These are phyloP conservation scores for Linum tenue DNA, from an alignment of 345 rosid species.

Conservation along the genomic window DNA sequence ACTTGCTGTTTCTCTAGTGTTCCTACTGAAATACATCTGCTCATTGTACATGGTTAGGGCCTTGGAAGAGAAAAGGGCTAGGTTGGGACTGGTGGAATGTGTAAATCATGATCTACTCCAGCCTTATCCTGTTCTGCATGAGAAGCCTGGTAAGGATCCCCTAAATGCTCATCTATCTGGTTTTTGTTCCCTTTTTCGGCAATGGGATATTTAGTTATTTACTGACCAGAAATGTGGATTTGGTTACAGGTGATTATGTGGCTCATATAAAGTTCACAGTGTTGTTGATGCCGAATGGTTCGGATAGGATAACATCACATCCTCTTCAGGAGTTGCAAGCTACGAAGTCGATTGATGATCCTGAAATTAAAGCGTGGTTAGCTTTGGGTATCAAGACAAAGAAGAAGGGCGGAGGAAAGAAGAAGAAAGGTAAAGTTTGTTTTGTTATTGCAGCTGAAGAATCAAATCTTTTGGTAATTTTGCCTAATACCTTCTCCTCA, in stretches of 20 bases:
- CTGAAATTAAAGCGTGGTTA: slow-evolving; percentile 93
- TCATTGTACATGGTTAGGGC: slow-evolving; percentile 36
- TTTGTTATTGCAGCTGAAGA: too few species aligned
- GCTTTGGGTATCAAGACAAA: slow-evolving; percentile 84
- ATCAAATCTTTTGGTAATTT: too few species aligned
- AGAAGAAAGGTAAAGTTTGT: slow-evolving; percentile 68
- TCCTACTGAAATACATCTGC: background rate
- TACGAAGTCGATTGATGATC: slow-evolving; percentile 67
- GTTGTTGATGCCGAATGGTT: slow-evolving; percentile 91
- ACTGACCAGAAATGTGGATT: background rate
- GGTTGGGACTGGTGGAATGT: slow-evolving; percentile 90
- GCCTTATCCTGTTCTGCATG: slow-evolving; percentile 93
- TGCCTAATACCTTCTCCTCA: too few species aligned
- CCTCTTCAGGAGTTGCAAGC: slow-evolving; percentile 69
- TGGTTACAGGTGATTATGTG: slow-evolving; percentile 60
- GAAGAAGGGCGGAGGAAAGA: slow-evolving; percentile 96
- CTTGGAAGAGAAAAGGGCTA: slow-evolving; percentile 92
- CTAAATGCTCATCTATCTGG: background rate
- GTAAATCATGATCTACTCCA: slow-evolving; percentile 92
- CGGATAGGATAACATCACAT: slow-evolving; percentile 81
- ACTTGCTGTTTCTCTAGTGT: background rate
- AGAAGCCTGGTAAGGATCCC: slow-evolving; percentile 63
- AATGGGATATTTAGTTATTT: too few species aligned
- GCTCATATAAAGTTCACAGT: slow-evolving; percentile 94
- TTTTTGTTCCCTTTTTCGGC: too few species aligned